Base-by-base conservation (phyloP, 192 early-diverging fungal genomes). In the Coemansia sp. region DNA sequence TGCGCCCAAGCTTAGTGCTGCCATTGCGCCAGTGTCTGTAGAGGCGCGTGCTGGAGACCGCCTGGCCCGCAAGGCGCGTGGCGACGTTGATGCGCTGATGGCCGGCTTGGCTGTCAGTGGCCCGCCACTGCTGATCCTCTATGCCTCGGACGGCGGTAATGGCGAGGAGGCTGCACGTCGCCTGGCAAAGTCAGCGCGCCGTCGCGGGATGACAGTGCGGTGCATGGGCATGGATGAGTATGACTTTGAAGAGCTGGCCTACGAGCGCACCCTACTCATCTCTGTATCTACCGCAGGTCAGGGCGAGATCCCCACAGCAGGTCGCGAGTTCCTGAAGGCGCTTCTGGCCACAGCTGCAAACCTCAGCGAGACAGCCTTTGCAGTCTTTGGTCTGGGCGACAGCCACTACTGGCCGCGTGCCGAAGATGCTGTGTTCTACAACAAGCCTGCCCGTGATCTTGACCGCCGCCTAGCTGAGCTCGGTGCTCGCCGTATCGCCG, bases 381-480 rank as follows among this genome's bases (percentile, higher is more conserved):
- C 89, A 3, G 89, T 98, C 50, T 94, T 97, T 84, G 94, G 89
- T 37, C 71, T 98, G 60, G 95, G 96, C 71, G 96, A 98, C 76
- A 85, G 89, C 50, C 92, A 95, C 74, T 98, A 98, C 90, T 98
- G 95, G 95, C 95, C 95, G 40, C 87, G 91, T 36, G 89, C 85
- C 38, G 93, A 92, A 69, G 94, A 98, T 70, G 88, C 88, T 43
- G 85, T 92, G 60, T 96, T 92, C 79, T 98, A 92, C 77, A 92
- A 92, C 84, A 94, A 95, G 86, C 86, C 92, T 16, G 93, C 91
- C 18, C 93, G 92, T 77, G 90, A 93, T 63, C 66, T 98, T 37
- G 90, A 96, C 82, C 86, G 85, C 71, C 87, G 88, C 66, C 78
- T 98, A 65, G 85, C 86, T 31, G 82, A 84, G 55, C 83, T 98